phyloP scores from a whole-genome alignment of 1,284 basidiomycete genomes.

The Xerocomus minutiporus region DNA sequence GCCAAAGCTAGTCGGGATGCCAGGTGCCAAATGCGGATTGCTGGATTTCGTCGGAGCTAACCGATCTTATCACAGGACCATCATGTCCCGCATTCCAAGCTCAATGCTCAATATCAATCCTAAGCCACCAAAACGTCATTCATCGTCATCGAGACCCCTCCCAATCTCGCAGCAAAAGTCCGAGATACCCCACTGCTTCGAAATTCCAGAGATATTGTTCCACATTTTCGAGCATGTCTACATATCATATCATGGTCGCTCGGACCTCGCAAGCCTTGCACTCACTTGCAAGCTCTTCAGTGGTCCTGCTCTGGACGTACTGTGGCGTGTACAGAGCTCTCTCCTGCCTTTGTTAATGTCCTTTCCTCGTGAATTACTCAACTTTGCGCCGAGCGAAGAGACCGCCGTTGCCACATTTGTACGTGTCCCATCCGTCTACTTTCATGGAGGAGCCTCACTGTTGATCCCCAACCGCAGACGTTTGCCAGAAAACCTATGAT shows the following conservation, averaged over 20 bases:
- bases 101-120: not conserved
- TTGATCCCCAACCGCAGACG: conserved; percentile 1
- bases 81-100: not conserved
- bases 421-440: not conserved
- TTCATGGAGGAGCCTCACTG: not conserved
- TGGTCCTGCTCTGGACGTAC: conserved; percentile 20
- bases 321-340: conserved; percentile 22
- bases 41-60: not conserved
- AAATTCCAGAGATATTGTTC: conserved; percentile 20
- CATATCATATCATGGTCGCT: conserved; percentile 5
- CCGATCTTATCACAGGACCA: not conserved
- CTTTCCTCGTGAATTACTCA: conserved; percentile 18
- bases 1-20: not conserved
- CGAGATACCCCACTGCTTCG: conserved; percentile 9
- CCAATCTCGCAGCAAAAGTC: not conserved
- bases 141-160: not conserved
- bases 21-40: not conserved
- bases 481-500: conserved; percentile 13
- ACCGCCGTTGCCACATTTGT: conserved; percentile 21
- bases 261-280: conserved; percentile 16
- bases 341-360: conserved; percentile 18
- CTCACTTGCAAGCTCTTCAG: conserved; percentile 19
- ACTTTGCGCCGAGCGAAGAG: conserved; percentile 20
- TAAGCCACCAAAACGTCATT: not conserved
- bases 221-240: conserved; percentile 20